phyloP scores from a whole-genome alignment of 495 filamentous ascomycete genomes.

The Aspergillus conjunctus region DNA sequence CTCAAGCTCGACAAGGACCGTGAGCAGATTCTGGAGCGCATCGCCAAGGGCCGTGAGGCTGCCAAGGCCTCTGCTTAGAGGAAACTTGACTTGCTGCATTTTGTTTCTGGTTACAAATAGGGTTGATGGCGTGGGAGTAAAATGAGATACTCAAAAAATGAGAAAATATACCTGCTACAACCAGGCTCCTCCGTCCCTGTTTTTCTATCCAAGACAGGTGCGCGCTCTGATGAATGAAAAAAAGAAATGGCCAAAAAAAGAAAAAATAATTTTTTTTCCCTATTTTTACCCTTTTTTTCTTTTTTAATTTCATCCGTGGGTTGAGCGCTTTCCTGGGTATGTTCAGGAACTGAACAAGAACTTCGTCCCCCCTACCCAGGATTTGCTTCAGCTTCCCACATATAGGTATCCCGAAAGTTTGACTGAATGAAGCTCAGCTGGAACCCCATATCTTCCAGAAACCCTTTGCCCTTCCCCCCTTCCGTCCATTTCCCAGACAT shows the following conservation, averaged over 20 bases:
- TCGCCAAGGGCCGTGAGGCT: conserved; percentile 71
- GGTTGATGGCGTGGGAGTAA: conserved; percentile 43
- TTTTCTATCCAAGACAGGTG: conserved; percentile 29
- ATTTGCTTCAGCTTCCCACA: conserved; percentile 14
- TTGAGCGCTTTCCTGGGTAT: not conserved
- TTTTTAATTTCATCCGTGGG: conserved; percentile 19
- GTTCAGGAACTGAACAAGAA: not conserved
- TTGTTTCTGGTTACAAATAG: conserved; percentile 41
- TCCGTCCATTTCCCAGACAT: conserved; percentile 1
- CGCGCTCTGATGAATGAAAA: conserved; percentile 12
- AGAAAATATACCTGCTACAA: conserved; percentile 38
- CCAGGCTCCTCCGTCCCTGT: conserved; percentile 28
- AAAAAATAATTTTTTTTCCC: conserved; percentile 27
- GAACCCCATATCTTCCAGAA: not conserved
- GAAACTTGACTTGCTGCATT: conserved; percentile 27
- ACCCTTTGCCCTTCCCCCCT: not conserved
- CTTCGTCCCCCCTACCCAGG: not conserved
- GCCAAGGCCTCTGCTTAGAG: conserved; percentile 41
- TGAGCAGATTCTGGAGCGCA: conserved; percentile 88
- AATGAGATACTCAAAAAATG: conserved; percentile 37
- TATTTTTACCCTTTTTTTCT: not conserved
- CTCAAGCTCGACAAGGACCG: conserved; percentile 98
- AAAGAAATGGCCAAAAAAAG: conserved; percentile 21
- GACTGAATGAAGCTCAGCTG: not conserved
- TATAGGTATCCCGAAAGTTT: conserved; percentile 5